Conservation (phyloP, 179 eudicot species). For the Pouteria campechiana region DNA sequence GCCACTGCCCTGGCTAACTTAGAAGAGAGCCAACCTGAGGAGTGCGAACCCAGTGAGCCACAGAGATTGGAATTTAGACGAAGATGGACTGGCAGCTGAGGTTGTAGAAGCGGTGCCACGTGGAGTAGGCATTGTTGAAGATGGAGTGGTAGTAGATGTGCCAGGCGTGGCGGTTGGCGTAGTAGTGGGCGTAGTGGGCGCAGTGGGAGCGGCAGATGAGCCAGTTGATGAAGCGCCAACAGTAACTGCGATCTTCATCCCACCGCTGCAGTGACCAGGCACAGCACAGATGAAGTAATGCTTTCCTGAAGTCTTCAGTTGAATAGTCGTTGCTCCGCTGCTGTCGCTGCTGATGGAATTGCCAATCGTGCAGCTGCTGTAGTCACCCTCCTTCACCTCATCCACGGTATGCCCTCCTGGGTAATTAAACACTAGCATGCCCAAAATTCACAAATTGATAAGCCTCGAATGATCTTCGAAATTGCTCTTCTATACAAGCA, state of each 20-base stretch:
- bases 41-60: constrained; percentile 7
- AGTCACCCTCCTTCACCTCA: constrained; percentile 57
- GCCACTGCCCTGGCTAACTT: constrained; percentile 45
- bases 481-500: not conserved
- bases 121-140: constrained; percentile 11
- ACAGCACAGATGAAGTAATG: constrained; percentile 73
- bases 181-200: constrained; percentile 2
- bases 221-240: constrained; percentile 14
- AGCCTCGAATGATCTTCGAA: too few relatives aligned
- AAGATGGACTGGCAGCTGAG: constrained; percentile 9
- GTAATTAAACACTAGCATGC: constrained; percentile 52
- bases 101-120: constrained; percentile 10
- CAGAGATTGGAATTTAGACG: constrained; percentile 15
- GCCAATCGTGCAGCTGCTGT: constrained; percentile 50
- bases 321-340: constrained; percentile 46
- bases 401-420: constrained; percentile 73
- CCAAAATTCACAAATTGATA: not conserved
- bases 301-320: constrained; percentile 56
- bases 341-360: constrained; percentile 49
- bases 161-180: constrained; percentile 8
- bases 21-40: constrained; percentile 3
- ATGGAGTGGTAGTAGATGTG: constrained; percentile 1
- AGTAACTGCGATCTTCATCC: constrained; percentile 66
- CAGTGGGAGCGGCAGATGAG: constrained; percentile 1
- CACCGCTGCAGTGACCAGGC: constrained; percentile 61